Evolutionary conservation across 805 yeast genomes (phyloP).

Genomic region (Priceomyces carsonii): DNA sequence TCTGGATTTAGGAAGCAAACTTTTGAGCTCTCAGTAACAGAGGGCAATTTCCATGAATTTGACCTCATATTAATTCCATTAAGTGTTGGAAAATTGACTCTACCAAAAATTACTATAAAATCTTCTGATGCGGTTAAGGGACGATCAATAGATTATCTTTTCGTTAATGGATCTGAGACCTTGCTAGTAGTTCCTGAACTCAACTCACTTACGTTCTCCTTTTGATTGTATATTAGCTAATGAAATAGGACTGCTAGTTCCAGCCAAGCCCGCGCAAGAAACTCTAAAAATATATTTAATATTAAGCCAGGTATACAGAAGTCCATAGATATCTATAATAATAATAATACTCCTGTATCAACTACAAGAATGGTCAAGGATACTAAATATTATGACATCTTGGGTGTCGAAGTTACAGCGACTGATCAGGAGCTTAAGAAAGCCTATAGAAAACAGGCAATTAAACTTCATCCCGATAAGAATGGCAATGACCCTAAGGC

Average conservation of each 20-base stretch:
- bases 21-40: constrained; percentile 38
- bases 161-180: constrained; percentile 67
- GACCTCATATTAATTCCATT: constrained; percentile 67
- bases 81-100: constrained; percentile 66
- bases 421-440: constrained; percentile 82
- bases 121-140: constrained; percentile 48
- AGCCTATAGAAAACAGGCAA: constrained; percentile 90
- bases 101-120: constrained; percentile 59
- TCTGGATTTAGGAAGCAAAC: constrained; percentile 66
- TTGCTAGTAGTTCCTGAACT: constrained; percentile 70
- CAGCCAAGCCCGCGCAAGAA: no score
- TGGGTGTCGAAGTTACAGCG: constrained; percentile 70
- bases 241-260: no score
- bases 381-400: constrained; percentile 79
- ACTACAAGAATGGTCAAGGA: constrained; percentile 68
- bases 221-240: no score
- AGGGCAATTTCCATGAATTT: constrained; percentile 14
- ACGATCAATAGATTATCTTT: constrained; percentile 59
- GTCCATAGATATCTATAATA: no score
- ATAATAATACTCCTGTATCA: no score
- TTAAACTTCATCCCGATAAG: constrained; percentile 92
- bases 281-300: no score
- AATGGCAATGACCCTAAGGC: constrained; percentile 94
- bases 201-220: constrained; percentile 60
- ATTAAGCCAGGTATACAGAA: no score